Percentiles rank a stretch among this genome's conserved stretches.
These are phyloP conservation scores for Paecilomyces variotii DNA, from an alignment of 2,329 filamentous ascomycete genomes.

Conservation along the genomic window DNA sequence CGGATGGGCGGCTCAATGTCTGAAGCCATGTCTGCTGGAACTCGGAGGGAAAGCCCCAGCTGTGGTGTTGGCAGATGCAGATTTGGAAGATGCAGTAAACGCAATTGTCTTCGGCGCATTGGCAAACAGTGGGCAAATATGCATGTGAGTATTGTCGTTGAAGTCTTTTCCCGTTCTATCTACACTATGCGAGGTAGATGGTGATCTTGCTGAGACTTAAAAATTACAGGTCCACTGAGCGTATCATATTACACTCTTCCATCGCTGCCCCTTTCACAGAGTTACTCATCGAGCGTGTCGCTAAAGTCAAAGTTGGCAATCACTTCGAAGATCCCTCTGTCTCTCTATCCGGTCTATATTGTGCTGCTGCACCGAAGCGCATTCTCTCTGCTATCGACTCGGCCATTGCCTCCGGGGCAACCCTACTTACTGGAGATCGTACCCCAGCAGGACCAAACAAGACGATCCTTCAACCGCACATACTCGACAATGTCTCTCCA, in stretches of 20 bases:
- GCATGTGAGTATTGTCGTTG: constrained; percentile 3
- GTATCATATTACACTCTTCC: constrained; percentile 5
- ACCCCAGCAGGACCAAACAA: not conserved
- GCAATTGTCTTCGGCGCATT: constrained; percentile 4
- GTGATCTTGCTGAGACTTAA: not conserved
- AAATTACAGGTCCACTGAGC: constrained; percentile 4
- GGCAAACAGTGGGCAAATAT: constrained; percentile 8
- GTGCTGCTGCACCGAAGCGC: constrained; percentile 4
- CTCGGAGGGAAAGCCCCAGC: constrained; percentile 8
- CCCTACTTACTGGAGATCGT: constrained; percentile 3
- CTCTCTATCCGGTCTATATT: constrained; percentile 7
- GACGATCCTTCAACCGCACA: constrained; percentile 1
- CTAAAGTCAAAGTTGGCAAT: constrained; percentile 6
- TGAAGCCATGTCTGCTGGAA: constrained; percentile 8
- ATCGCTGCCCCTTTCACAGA: constrained; percentile 5
- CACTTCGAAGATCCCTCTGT: constrained; percentile 8
- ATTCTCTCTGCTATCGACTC: constrained; percentile 4
- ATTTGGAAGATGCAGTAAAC: constrained; percentile 6
- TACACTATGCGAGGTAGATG: not conserved
- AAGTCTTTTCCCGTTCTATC: not conserved
- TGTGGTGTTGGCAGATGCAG: constrained; percentile 9
- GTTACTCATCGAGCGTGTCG: constrained; percentile 2
- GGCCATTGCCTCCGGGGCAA: constrained; percentile 2
- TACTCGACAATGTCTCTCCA: constrained; percentile 1
- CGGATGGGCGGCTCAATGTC: constrained; percentile 2